These are phyloP conservation scores for Rhododendron molle DNA, from an alignment of 148 eudicot species.

Conservation along the genomic window DNA sequence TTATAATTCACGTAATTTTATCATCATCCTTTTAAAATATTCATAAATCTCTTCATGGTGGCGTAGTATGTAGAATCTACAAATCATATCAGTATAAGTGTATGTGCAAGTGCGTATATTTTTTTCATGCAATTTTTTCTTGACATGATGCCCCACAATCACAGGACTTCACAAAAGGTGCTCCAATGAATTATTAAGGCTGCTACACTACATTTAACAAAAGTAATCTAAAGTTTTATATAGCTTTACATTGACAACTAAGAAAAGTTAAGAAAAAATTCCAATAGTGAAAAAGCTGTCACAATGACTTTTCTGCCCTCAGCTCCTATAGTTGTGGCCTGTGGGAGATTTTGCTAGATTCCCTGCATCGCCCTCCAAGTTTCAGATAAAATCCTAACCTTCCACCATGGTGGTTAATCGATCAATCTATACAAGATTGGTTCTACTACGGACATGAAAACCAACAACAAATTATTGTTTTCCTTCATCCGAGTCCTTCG, in stretches of 20 bases:
- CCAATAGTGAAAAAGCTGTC: not conserved
- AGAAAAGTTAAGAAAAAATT: not conserved
- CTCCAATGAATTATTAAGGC: no score
- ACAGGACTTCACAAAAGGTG: not conserved
- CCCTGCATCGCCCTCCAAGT: not conserved
- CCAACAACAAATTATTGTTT: not conserved
- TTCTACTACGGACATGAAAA: not conserved
- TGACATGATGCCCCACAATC: not conserved
- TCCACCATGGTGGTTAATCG: not conserved
- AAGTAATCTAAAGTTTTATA: no score
- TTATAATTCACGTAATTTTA: not conserved
- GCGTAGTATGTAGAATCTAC: no score
- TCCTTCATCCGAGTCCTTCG: not conserved
- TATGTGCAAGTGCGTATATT: not conserved
- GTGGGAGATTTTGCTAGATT: not conserved
- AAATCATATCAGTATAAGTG: not conserved
- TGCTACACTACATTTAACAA: no score
- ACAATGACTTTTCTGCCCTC: not conserved
- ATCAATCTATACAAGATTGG: not conserved
- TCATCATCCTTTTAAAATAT: not conserved
- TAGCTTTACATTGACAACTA: not conserved
- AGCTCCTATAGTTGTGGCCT: not conserved
- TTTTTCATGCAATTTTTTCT: not conserved
- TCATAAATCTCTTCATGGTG: not conserved
- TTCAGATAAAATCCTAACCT: not conserved